These are phyloP conservation scores for Aureobasidium sp. DNA, from an alignment of 2,329 filamentous ascomycete genomes.

Conservation along the genomic window DNA sequence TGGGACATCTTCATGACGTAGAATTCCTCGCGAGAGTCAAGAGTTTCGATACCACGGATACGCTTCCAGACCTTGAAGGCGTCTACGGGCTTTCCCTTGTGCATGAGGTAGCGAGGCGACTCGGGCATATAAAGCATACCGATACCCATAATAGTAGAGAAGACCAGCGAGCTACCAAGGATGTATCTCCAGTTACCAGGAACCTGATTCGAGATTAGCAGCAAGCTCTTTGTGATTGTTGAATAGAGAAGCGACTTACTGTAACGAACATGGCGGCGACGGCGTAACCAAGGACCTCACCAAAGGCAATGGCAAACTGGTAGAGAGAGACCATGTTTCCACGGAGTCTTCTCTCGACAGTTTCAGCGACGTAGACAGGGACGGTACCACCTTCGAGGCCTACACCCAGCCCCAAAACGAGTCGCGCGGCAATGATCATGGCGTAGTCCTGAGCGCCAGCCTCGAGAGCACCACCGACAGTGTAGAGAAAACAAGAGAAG, in stretches of 20 bases:
- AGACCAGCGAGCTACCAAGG: slow-evolving; percentile 42
- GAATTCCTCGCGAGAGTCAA: slow-evolving; percentile 61
- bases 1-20: slow-evolving; percentile 61
- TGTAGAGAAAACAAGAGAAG: slow-evolving; percentile 62
- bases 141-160: slow-evolving; percentile 28
- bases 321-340: slow-evolving; percentile 69
- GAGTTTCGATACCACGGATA: slow-evolving; percentile 54
- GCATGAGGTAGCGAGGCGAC: slow-evolving; percentile 61
- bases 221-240: not conserved
- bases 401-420: slow-evolving; percentile 64
- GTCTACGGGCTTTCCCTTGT: slow-evolving; percentile 54
- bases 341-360: slow-evolving; percentile 58
- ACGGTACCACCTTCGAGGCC: slow-evolving; percentile 67
- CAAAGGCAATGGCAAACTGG: slow-evolving; percentile 69
- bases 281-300: slow-evolving; percentile 66
- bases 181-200: slow-evolving; percentile 66
- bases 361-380: slow-evolving; percentile 68
- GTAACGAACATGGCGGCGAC: slow-evolving; percentile 65
- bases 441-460: slow-evolving; percentile 61
- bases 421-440: slow-evolving; percentile 62
- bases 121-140: slow-evolving; percentile 69
- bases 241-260: slow-evolving; percentile 34
- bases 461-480: slow-evolving; percentile 60
- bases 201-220: not conserved
- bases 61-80: slow-evolving; percentile 66